phyloP scores from a whole-genome alignment of 495 filamentous ascomycete species.

The Hyaloscypha finlandica region DNA sequence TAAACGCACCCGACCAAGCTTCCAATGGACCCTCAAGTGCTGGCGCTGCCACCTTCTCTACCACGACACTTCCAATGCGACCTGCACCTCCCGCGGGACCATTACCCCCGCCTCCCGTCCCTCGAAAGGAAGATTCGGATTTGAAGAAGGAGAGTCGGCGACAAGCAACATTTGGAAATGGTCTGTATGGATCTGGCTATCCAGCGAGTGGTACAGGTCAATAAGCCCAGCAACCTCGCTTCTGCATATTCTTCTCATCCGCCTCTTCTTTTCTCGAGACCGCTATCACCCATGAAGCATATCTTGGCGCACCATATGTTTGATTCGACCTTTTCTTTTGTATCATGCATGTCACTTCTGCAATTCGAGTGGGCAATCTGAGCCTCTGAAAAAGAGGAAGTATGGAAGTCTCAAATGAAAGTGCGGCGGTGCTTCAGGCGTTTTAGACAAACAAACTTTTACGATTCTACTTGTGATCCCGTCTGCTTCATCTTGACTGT shows the following conservation, averaged over 20 bases:
- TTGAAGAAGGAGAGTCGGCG: slow-evolving; percentile 39
- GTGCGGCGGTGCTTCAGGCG: slow-evolving; percentile 25
- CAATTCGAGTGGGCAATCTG: slow-evolving; percentile 8
- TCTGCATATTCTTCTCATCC: slow-evolving; percentile 9
- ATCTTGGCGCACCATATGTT: slow-evolving; percentile 21
- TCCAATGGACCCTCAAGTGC: slow-evolving; percentile 31
- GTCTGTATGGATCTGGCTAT: slow-evolving; percentile 31
- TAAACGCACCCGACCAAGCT: slow-evolving; percentile 27
- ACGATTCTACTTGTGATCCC: background rate
- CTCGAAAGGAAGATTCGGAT: slow-evolving; percentile 45
- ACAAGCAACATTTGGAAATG: slow-evolving; percentile 43
- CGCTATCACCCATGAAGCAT: slow-evolving; percentile 19
- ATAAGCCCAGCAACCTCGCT: slow-evolving; percentile 7
- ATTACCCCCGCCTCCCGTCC: slow-evolving; percentile 45
- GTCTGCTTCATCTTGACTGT: too few relatives aligned
- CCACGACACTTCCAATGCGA: slow-evolving; percentile 48
- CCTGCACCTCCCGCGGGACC: slow-evolving; percentile 45
- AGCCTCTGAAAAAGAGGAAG: slow-evolving; percentile 7
- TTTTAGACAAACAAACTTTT: slow-evolving; percentile 7
- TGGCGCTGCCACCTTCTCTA: slow-evolving; percentile 35
- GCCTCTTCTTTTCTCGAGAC: slow-evolving; percentile 1
- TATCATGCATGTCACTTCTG: slow-evolving; percentile 17
- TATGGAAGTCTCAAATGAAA: slow-evolving; percentile 15
- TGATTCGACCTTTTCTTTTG: slow-evolving; percentile 1
- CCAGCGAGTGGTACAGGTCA: slow-evolving; percentile 7